These are phyloP conservation scores for Gaultheria prostrata DNA, from an alignment of 148 eudicot genomes.

Conservation along the genomic window DNA sequence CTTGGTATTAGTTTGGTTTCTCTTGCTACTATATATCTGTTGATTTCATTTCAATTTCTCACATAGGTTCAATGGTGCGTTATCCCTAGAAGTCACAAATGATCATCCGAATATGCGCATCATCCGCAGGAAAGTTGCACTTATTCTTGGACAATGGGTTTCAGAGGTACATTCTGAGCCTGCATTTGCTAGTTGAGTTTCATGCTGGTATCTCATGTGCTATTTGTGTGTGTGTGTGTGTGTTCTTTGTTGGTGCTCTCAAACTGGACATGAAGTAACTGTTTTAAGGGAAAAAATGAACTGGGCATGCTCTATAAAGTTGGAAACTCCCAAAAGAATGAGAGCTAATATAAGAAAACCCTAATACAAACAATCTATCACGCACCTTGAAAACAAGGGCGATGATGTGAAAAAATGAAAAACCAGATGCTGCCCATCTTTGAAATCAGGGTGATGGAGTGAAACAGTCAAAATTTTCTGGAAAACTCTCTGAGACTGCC, in stretches of 20 bases:
- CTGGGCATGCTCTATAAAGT: neutral
- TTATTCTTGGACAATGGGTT: constrained; percentile 98
- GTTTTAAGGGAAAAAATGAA: neutral
- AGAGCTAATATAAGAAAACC: neutral
- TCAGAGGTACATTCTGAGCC: constrained; percentile 59
- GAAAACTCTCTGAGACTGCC: neutral
- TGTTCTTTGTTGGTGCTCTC: neutral
- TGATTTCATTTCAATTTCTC: neutral
- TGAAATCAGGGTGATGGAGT: neutral
- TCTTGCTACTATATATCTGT: neutral
- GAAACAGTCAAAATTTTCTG: neutral
- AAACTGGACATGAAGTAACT: neutral
- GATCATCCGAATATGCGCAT: constrained; percentile 94
- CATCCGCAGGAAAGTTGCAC: constrained; percentile 89
- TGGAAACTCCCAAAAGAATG: neutral
- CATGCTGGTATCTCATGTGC: neutral
- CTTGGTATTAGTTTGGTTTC: neutral
- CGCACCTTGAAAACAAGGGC: neutral
- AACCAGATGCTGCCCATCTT: neutral
- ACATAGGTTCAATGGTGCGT: constrained; percentile 82
- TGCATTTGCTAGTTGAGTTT: neutral
- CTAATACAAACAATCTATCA: neutral
- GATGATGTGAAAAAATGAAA: neutral
- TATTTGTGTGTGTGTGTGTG: neutral
- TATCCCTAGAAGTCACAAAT: constrained; percentile 80